phyloP scores from a whole-genome alignment of 176 grass and related monocot species.

The Calamus simplicifolius region DNA sequence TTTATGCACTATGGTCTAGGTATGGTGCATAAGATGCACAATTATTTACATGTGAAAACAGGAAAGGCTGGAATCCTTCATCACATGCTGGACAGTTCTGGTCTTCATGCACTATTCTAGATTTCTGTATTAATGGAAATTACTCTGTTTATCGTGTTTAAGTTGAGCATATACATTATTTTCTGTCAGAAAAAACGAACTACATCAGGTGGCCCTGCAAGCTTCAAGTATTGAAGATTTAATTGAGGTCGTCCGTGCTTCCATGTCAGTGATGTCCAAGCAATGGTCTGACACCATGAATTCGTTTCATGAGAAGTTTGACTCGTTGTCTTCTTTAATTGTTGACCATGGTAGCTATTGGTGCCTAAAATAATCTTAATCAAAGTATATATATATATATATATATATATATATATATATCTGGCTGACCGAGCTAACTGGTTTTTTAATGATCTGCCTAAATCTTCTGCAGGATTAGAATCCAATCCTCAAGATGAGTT shows the following conservation, averaged over 20 bases:
- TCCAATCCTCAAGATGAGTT: slow-evolving; percentile 81
- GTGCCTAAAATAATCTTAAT: slow-evolving; percentile 20
- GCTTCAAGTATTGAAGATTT: slow-evolving; percentile 98
- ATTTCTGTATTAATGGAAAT: no score
- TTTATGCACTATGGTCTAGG: no score
- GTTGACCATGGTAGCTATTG: slow-evolving; percentile 54
- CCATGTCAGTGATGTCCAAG: slow-evolving; percentile 84
- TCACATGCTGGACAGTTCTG: no score
- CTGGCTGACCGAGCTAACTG: neutral
- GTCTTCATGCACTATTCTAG: no score
- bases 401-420: slow-evolving; percentile 16
- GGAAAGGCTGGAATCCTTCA: no score
- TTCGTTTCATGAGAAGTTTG: slow-evolving; percentile 80
- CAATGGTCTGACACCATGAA: slow-evolving; percentile 81
- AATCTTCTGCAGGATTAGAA: slow-evolving; percentile 44
- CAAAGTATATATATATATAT: neutral
- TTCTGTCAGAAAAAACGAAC: slow-evolving; percentile 70
- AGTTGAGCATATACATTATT: slow-evolving; percentile 6
- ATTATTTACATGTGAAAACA: no score
- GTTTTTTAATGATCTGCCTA: slow-evolving; percentile 3
- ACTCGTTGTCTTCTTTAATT: slow-evolving; percentile 59
- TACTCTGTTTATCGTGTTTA: no score
- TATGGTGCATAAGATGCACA: no score
- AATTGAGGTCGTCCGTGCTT: slow-evolving; percentile 66
- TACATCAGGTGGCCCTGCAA: slow-evolving; percentile 96